A percentile compares a stretch with the other conserved stretches of the same genome.
Conservation (phyloP, 2,329 filamentous ascomycete genomes). For the Ilyonectria robusta region DNA sequence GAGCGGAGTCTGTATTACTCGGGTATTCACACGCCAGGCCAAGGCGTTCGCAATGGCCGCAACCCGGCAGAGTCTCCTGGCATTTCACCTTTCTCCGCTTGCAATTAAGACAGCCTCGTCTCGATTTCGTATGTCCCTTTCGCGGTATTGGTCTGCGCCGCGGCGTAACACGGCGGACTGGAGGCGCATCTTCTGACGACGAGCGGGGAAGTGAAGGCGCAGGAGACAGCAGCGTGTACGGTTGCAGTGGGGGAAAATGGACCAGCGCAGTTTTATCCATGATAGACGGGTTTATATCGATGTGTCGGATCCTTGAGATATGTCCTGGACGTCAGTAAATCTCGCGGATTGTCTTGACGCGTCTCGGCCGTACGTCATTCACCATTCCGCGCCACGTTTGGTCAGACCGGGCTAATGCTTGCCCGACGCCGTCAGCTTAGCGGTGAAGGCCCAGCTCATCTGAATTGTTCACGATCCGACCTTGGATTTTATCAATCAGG, state of each 20-base stretch:
- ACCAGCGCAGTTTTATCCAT: background rate
- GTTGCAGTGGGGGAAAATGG: background rate
- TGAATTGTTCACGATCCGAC: background rate
- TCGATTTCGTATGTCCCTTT: conserved; percentile 37
- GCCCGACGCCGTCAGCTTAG: conserved; percentile 21
- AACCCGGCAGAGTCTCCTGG: conserved; percentile 35
- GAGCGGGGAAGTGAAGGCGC: conserved; percentile 12
- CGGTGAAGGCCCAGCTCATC: background rate
- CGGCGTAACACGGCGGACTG: background rate
- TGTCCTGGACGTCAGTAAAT: background rate
- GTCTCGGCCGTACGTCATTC: conserved; percentile 2
- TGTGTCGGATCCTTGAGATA: background rate
- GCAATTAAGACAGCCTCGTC: conserved; percentile 40
- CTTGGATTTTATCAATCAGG: background rate
- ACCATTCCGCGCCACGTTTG: background rate
- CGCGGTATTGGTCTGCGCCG: conserved; percentile 27
- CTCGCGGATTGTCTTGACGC: background rate
- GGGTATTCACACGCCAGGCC: conserved; percentile 37
- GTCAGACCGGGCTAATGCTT: conserved; percentile 35
- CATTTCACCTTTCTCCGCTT: conserved; percentile 44
- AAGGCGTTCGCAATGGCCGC: conserved; percentile 34
- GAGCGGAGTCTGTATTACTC: background rate
- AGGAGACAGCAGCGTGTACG: background rate
- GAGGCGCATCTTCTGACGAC: background rate
- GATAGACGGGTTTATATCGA: background rate